phyloP scores from a whole-genome alignment of 345 rosid species.

The Barbarea vulgaris region DNA sequence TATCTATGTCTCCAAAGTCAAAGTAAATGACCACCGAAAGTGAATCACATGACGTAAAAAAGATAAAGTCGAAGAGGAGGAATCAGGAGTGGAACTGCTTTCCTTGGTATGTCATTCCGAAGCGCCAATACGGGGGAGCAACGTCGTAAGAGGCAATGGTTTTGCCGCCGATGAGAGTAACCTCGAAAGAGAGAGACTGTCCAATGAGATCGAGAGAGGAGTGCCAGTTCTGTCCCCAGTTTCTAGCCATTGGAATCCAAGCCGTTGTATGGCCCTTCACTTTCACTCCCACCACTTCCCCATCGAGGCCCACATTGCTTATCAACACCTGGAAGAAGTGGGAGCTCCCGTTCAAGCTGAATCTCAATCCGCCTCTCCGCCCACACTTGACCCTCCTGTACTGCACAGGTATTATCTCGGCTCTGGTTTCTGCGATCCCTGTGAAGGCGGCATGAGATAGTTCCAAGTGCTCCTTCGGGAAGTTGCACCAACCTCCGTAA shows the following conservation, averaged over 20 bases:
- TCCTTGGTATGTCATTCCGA: slow-evolving; percentile 82
- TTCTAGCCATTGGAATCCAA: slow-evolving; percentile 94
- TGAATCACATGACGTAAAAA: slow-evolving; percentile 14
- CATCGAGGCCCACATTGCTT: slow-evolving; percentile 81
- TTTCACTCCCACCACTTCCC: slow-evolving; percentile 78
- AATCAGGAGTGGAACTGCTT: slow-evolving; percentile 60
- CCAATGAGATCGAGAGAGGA: slow-evolving; percentile 67
- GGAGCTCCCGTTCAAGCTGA: slow-evolving; percentile 67
- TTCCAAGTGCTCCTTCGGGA: slow-evolving; percentile 87
- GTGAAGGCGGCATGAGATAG: slow-evolving; percentile 88
- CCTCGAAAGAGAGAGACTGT: slow-evolving; percentile 90
- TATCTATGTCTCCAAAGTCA: slow-evolving; percentile 9
- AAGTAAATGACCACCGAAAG: slow-evolving; percentile 21
- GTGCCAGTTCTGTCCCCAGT: slow-evolving; percentile 96
- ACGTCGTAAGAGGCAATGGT: slow-evolving; percentile 78
- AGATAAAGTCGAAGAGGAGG: background rate
- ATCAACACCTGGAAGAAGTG: slow-evolving; percentile 74
- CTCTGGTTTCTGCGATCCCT: slow-evolving; percentile 69
- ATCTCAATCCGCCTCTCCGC: slow-evolving; percentile 76
- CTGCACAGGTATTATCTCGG: slow-evolving; percentile 79
- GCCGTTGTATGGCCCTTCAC: slow-evolving; percentile 92
- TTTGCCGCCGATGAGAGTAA: slow-evolving; percentile 60
- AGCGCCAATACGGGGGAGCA: slow-evolving; percentile 81
- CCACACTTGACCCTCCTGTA: slow-evolving; percentile 78
- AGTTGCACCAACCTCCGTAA: slow-evolving; percentile 95